Evolutionary conservation across 1,284 basidiomycete genomes (phyloP).

Genomic region (Caloboletus firmus): DNA sequence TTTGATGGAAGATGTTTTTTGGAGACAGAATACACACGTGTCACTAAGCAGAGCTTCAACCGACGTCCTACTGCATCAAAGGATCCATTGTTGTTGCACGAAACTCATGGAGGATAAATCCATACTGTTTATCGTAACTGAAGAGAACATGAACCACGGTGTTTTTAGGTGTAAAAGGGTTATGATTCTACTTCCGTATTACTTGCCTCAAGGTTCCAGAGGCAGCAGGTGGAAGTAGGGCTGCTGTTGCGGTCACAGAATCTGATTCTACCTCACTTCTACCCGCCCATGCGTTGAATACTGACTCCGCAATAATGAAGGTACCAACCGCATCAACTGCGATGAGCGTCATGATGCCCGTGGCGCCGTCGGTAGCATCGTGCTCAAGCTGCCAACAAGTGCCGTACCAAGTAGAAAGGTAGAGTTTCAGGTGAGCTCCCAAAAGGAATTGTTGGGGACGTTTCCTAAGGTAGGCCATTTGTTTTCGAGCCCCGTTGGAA

Average conservation of each 20-base stretch:
- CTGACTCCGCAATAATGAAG: conserved; percentile 42
- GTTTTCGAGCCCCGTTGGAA: conserved; percentile 51
- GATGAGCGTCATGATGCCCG: too few species aligned
- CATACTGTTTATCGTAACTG: background rate
- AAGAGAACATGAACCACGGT: background rate
- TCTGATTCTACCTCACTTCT: conserved; percentile 40
- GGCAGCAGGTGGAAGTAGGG: conserved; percentile 34
- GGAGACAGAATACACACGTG: background rate
- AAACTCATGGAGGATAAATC: background rate
- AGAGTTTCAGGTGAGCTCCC: conserved; percentile 47
- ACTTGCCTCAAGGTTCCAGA: conserved; percentile 37
- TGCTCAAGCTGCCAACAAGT: conserved; percentile 46
- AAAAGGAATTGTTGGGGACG: conserved; percentile 46
- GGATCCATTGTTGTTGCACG: background rate
- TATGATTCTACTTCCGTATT: background rate
- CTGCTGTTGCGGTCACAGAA: conserved; percentile 37
- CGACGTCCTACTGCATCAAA: background rate
- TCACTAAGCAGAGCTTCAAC: background rate
- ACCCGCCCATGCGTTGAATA: conserved; percentile 46
- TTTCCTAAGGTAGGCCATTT: conserved; percentile 42
- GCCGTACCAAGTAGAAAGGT: conserved; percentile 48
- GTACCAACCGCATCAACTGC: conserved; percentile 44
- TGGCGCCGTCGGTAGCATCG: too few species aligned
- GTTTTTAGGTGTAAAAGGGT: background rate
- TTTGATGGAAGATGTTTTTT: too few species aligned